Evolutionary conservation across 805 yeast species (phyloP).

Genomic region (Candida dajiaensis): DNA sequence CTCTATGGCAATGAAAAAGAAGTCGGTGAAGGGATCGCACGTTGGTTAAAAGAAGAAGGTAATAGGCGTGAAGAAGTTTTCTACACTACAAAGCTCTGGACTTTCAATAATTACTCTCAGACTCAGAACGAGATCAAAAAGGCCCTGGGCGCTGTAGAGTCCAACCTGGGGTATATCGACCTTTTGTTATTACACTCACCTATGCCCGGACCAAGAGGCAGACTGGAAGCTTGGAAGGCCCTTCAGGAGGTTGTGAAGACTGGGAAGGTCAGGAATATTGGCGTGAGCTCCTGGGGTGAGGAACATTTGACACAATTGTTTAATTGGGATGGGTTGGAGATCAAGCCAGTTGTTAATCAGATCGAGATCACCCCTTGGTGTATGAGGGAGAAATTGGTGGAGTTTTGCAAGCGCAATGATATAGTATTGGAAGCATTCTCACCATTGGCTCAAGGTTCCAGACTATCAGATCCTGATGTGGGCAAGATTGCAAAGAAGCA

Average conservation of each 20-base stretch:
- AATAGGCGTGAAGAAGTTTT: conserved; percentile 44
- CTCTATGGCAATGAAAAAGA: conserved; percentile 60
- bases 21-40: conserved; percentile 51
- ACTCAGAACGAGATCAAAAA: conserved; percentile 54
- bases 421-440: conserved; percentile 57
- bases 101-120: conserved; percentile 35
- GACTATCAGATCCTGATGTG: conserved; percentile 39
- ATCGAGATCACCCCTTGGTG: conserved; percentile 53
- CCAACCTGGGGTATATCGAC: conserved; percentile 60
- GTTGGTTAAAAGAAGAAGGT: conserved; percentile 45
- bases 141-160: conserved; percentile 46
- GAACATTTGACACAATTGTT: conserved; percentile 59
- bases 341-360: conserved; percentile 72
- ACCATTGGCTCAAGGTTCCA: conserved; percentile 54
- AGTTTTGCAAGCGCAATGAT: conserved; percentile 37
- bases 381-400: conserved; percentile 33
- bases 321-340: conserved; percentile 48
- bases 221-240: conserved; percentile 67
- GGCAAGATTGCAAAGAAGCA: conserved; percentile 35
- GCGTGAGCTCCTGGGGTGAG: conserved; percentile 70
- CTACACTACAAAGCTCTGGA: conserved; percentile 74
- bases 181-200: conserved; percentile 67
- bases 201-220: conserved; percentile 39
- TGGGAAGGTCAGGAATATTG: conserved; percentile 61
- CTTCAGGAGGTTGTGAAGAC: conserved; percentile 66